These are phyloP conservation scores for Colletotrichum sp. DNA, from an alignment of 2,329 filamentous ascomycete species.

Conservation along the genomic window DNA sequence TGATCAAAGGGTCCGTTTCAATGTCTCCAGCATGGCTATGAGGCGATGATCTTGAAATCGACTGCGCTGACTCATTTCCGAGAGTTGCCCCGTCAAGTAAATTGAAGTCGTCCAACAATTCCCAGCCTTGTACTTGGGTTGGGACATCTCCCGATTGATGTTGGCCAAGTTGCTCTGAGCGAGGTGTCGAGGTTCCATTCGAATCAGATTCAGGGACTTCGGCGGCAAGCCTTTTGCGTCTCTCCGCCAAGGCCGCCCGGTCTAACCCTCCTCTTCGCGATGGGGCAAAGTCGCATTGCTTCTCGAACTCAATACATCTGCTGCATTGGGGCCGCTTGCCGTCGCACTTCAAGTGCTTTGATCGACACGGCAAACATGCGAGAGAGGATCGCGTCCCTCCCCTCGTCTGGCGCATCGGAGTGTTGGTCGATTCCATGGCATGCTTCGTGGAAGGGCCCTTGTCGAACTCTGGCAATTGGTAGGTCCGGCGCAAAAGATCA, in stretches of 20 bases:
- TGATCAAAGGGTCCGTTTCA: conserved; percentile 28
- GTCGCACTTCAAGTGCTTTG: conserved; percentile 58
- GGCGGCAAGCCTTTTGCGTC: conserved; percentile 29
- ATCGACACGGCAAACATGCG: conserved; percentile 57
- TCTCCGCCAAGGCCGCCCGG: conserved; percentile 29
- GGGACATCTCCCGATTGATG: not conserved
- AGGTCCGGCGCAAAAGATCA: not conserved
- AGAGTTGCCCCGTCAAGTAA: not conserved
- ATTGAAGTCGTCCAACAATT: not conserved
- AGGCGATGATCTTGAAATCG: not conserved
- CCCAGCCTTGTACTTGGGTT: not conserved
- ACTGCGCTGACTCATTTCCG: not conserved
- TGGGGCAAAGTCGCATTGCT: conserved; percentile 54
- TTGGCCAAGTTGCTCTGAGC: not conserved
- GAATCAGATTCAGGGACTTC: not conserved
- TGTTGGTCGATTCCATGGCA: not conserved
- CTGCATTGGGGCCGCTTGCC: conserved; percentile 50
- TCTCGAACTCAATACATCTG: conserved; percentile 46
- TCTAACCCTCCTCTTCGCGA: conserved; percentile 51
- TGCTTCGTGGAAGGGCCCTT: not conserved
- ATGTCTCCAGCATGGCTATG: not conserved
- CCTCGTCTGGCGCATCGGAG: not conserved
- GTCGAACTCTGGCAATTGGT: not conserved
- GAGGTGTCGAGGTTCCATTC: not conserved
- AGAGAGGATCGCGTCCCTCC: conserved; percentile 32